These are phyloP conservation scores for Pseudopyricularia javanii DNA, from an alignment of 2,329 filamentous ascomycete genomes.

Conservation along the genomic window DNA sequence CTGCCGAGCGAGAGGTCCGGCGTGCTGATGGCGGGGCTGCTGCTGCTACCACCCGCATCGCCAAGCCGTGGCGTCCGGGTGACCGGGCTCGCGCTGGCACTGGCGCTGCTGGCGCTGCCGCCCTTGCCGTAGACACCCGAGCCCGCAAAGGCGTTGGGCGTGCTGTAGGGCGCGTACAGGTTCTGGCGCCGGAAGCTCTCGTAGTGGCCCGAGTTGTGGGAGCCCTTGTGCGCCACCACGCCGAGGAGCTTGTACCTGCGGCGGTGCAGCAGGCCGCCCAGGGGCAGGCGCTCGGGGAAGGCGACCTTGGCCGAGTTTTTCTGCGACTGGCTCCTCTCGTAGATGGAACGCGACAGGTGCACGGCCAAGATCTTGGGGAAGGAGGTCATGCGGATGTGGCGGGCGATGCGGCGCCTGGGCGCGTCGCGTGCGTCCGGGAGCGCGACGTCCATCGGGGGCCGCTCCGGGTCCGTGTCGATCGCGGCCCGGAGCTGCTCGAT, in stretches of 20 bases:
- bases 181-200: constrained; percentile 89
- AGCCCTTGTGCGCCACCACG: constrained; percentile 88
- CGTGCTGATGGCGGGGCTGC: constrained; percentile 31
- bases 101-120: background rate
- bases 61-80: constrained; percentile 31
- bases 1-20: constrained; percentile 29
- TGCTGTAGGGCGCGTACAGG: constrained; percentile 67
- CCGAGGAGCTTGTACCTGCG: constrained; percentile 75
- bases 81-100: constrained; percentile 29
- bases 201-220: constrained; percentile 93
- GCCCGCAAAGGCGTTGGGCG: constrained; percentile 49
- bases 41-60: constrained; percentile 6
- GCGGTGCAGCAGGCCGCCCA: constrained; percentile 68
- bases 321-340: constrained; percentile 63
- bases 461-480: constrained; percentile 72
- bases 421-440: constrained; percentile 64
- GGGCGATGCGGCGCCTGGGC: constrained; percentile 73
- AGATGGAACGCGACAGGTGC: constrained; percentile 88
- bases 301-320: constrained; percentile 93
- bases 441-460: constrained; percentile 55
- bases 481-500: constrained; percentile 56
- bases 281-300: constrained; percentile 74
- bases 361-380: constrained; percentile 88
- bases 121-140: background rate
- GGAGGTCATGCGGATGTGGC: constrained; percentile 72